Evolutionary conservation across 2,329 filamentous ascomycete species (phyloP).

Genomic region (Escovopsis weberi): DNA sequence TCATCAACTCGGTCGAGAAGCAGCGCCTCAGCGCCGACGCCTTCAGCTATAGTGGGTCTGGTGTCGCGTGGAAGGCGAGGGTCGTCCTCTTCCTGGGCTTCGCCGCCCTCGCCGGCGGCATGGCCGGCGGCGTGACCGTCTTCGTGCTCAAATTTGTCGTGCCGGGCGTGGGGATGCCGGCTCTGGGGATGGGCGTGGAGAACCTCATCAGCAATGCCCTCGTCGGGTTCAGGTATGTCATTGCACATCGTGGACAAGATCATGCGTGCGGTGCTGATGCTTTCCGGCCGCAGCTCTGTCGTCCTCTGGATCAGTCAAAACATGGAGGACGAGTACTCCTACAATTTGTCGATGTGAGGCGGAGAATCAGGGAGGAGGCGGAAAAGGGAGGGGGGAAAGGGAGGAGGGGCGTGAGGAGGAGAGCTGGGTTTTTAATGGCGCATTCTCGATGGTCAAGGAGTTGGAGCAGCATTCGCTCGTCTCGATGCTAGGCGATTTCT

Average conservation of each 20-base stretch:
- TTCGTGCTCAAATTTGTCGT: slow-evolving; percentile 53
- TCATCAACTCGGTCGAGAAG: slow-evolving; percentile 58
- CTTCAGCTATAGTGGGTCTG: slow-evolving; percentile 46
- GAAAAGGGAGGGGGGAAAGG: not conserved
- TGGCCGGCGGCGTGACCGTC: slow-evolving; percentile 55
- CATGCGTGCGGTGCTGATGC: not conserved
- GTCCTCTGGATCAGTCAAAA: slow-evolving; percentile 57
- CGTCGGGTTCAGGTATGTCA: slow-evolving; percentile 42
- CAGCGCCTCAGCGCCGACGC: slow-evolving; percentile 47
- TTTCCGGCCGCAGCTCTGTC: slow-evolving; percentile 32
- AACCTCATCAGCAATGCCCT: slow-evolving; percentile 51
- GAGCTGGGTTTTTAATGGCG: slow-evolving; percentile 2
- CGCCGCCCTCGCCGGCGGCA: slow-evolving; percentile 48
- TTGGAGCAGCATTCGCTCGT: too few species aligned
- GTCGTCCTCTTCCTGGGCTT: slow-evolving; percentile 55
- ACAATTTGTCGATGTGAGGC: slow-evolving; percentile 45
- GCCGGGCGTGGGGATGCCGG: slow-evolving; percentile 41
- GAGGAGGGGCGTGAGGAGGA: not conserved
- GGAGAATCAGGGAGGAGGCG: not conserved
- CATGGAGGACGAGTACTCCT: slow-evolving; percentile 58
- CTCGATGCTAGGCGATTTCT: too few species aligned
- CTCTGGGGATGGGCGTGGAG: slow-evolving; percentile 49
- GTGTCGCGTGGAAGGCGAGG: slow-evolving; percentile 54
- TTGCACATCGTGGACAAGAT: too few species aligned
- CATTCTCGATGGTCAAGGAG: not conserved